A percentile compares a stretch with the other conserved stretches of the same genome.
Conservation (phyloP, 768 basidiomycete genomes). For the Cubamyces lactineus region DNA sequence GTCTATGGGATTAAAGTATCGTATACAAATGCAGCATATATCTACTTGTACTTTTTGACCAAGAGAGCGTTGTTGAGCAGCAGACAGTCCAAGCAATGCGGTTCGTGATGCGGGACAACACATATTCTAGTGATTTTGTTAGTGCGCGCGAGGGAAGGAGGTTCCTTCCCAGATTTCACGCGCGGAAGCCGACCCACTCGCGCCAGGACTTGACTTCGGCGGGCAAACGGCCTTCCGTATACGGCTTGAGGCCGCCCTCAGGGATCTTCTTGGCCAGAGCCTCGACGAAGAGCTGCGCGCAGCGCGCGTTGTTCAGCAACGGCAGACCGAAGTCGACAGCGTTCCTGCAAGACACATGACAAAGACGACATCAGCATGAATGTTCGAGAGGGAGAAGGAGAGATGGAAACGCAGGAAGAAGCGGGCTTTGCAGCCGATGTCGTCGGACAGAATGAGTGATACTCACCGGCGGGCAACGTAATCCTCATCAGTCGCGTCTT, state of each 20-base stretch:
- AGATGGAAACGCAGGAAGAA: too few species aligned
- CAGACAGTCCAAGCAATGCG: neutral
- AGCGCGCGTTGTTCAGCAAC: slow-evolving; percentile 86
- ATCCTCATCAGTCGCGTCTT: slow-evolving; percentile 83
- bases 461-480: slow-evolving; percentile 91
- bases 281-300: slow-evolving; percentile 90
- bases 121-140: neutral
- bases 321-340: slow-evolving; percentile 96
- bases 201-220: slow-evolving; percentile 91
- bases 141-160: neutral
- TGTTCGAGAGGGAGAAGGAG: neutral
- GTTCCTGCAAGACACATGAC: slow-evolving; percentile 53
- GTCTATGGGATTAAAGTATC: slow-evolving; percentile 14
- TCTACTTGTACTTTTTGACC: slow-evolving; percentile 27
- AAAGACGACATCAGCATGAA: neutral
- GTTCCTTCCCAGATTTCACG: slow-evolving; percentile 41
- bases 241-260: slow-evolving; percentile 73
- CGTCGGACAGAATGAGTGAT: neutral
- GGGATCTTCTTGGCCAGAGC: slow-evolving; percentile 84
- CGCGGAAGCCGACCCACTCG: slow-evolving; percentile 80
- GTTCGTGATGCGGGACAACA: too few species aligned
- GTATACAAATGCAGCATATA: slow-evolving; percentile 25
- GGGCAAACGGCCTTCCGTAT: slow-evolving; percentile 87
- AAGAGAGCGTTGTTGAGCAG: neutral
- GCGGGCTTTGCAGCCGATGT: neutral